Conservation (phyloP, 208 protist genomes). For the Wallacemonas sp. region DNA sequence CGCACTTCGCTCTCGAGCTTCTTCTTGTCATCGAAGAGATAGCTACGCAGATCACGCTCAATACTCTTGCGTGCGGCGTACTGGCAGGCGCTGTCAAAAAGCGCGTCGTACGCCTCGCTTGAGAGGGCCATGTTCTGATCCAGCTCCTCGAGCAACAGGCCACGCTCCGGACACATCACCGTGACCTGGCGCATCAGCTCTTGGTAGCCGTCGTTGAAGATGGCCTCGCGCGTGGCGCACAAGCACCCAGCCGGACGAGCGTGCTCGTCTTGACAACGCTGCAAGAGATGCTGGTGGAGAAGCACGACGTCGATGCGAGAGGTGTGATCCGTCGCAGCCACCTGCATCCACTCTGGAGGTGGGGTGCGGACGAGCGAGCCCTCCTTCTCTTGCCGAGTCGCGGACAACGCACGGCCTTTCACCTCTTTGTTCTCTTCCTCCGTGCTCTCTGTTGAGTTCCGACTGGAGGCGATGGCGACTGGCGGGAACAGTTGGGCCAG, state of each 20-base stretch:
- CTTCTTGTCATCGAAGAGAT: constrained; percentile 66
- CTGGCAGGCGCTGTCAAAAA: constrained; percentile 84
- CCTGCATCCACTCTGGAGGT: constrained; percentile 54
- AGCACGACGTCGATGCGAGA: constrained; percentile 69
- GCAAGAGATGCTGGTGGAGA: constrained; percentile 74
- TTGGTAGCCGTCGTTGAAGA: constrained; percentile 74
- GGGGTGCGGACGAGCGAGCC: too few relatives aligned
- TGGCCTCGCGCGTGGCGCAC: constrained; percentile 71
- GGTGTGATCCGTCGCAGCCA: constrained; percentile 52
- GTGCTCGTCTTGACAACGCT: constrained; percentile 54
- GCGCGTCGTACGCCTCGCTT: constrained; percentile 80
- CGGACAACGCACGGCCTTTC: too few relatives aligned
- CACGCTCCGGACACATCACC: constrained; percentile 84
- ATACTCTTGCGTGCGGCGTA: constrained; percentile 89
- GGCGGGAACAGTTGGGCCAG: constrained; percentile 46
- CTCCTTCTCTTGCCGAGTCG: too few relatives aligned
- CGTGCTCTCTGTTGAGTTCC: not conserved
- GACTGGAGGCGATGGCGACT: constrained; percentile 16
- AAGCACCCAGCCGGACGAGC: constrained; percentile 65
- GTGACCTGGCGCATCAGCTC: constrained; percentile 89
- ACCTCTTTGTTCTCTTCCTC: not conserved
- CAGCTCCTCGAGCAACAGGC: constrained; percentile 74
- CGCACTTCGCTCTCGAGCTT: constrained; percentile 83
- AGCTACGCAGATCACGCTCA: constrained; percentile 70
- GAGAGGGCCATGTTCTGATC: constrained; percentile 58